These are phyloP conservation scores for Moesziomyces antarcticus DNA, from an alignment of 1,284 basidiomycete species.

Conservation along the genomic window DNA sequence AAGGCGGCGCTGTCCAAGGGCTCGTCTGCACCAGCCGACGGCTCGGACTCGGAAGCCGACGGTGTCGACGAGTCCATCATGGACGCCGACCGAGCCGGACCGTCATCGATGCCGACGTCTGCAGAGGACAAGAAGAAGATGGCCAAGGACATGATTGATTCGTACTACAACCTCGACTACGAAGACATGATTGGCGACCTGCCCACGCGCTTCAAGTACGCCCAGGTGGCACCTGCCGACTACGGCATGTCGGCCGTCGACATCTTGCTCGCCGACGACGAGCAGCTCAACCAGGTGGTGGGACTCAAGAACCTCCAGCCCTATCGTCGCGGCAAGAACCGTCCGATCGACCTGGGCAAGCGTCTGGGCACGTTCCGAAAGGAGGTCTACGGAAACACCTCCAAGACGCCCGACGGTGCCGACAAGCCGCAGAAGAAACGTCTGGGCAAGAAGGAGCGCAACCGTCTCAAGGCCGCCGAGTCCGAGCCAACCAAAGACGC, in stretches of 20 bases:
- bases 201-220: conserved; percentile 93
- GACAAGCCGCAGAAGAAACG: conserved; percentile 69
- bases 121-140: conserved; percentile 66
- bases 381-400: conserved; percentile 63
- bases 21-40: conserved; percentile 29
- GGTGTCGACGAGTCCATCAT: conserved; percentile 63
- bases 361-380: conserved; percentile 80
- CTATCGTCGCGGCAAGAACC: conserved; percentile 75
- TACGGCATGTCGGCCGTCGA: conserved; percentile 86
- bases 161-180: conserved; percentile 89
- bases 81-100: conserved; percentile 35
- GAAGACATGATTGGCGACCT: conserved; percentile 93
- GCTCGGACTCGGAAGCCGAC: conserved; percentile 20
- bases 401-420: conserved; percentile 29
- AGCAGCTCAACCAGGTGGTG: conserved; percentile 90
- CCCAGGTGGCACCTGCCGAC: conserved; percentile 75
- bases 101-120: neutral
- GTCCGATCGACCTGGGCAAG: conserved; percentile 75
- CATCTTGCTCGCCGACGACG: conserved; percentile 90
- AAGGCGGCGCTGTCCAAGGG: conserved; percentile 64
- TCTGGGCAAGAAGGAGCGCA: conserved; percentile 58
- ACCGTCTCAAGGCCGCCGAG: conserved; percentile 41
- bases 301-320: conserved; percentile 90
- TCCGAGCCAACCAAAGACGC: conserved; percentile 4
- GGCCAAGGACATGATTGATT: conserved; percentile 87